phyloP scores from a whole-genome alignment of 805 yeast genomes.

The Nakazawaea laoshanensis region DNA sequence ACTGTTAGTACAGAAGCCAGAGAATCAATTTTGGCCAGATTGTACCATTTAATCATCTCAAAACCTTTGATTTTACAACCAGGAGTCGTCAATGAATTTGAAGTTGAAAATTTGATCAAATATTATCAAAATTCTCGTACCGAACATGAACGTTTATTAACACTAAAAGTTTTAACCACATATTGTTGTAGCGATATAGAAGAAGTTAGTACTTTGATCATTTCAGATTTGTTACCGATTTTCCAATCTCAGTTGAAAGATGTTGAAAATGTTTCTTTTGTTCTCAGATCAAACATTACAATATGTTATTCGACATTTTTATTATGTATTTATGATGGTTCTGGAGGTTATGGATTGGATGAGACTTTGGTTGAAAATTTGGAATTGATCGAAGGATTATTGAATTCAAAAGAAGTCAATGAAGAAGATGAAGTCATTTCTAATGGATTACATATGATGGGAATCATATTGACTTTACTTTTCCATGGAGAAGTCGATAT shows the following conservation, averaged over 20 bases:
- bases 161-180: constrained; percentile 32
- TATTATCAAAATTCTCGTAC: constrained; percentile 20
- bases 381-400: constrained; percentile 30
- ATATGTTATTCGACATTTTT: constrained; percentile 23
- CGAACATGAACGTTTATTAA: constrained; percentile 26
- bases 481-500: constrained; percentile 26
- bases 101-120: constrained; percentile 27
- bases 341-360: constrained; percentile 42
- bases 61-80: constrained; percentile 30
- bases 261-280: constrained; percentile 10
- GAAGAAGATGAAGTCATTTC: constrained; percentile 33
- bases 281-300: constrained; percentile 15
- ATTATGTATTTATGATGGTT: constrained; percentile 35
- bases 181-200: constrained; percentile 41
- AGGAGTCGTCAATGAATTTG: constrained; percentile 25
- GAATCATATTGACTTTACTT: constrained; percentile 33
- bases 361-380: constrained; percentile 33
- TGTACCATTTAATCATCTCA: constrained; percentile 36
- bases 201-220: constrained; percentile 31
- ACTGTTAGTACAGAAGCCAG: constrained; percentile 38
- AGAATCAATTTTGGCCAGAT: constrained; percentile 41
- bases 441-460: constrained; percentile 38
- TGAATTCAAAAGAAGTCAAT: constrained; percentile 13
- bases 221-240: constrained; percentile 21
- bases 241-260: constrained; percentile 13